These are phyloP conservation scores for Peniophora sp. DNA, from an alignment of 1,284 basidiomycete species.

Conservation along the genomic window DNA sequence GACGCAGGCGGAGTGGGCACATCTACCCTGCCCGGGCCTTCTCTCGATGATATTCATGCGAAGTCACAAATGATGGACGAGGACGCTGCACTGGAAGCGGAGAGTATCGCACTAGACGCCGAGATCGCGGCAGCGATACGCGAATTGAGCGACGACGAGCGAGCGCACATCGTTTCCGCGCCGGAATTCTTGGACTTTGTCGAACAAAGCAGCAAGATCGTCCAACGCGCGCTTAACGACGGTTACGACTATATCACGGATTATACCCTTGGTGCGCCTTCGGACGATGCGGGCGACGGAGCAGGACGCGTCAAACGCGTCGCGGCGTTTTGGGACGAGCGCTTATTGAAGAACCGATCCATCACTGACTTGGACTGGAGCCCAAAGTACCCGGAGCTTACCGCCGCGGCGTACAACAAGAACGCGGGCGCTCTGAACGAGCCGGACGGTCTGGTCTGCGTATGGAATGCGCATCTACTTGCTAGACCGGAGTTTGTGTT, in stretches of 20 bases:
- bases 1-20: neutral
- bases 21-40: too few relatives aligned
- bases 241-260: slow-evolving; percentile 95
- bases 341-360: slow-evolving; percentile 84
- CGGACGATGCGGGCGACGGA: slow-evolving; percentile 51
- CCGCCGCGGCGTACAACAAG: slow-evolving; percentile 94
- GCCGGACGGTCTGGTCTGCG: slow-evolving; percentile 92
- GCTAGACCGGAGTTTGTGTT: slow-evolving; percentile 97
- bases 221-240: slow-evolving; percentile 94
- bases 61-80: slow-evolving; percentile 14
- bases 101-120: slow-evolving; percentile 69
- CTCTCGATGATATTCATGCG: too few relatives aligned
- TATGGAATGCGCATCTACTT: slow-evolving; percentile 94
- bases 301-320: slow-evolving; percentile 70
- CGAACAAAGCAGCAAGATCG: slow-evolving; percentile 90
- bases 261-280: slow-evolving; percentile 81
- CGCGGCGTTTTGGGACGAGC: slow-evolving; percentile 85
- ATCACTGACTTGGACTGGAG: slow-evolving; percentile 98
- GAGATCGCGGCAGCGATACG: slow-evolving; percentile 80
- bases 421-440: slow-evolving; percentile 87
- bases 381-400: slow-evolving; percentile 92
- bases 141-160: slow-evolving; percentile 82
- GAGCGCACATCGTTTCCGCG: slow-evolving; percentile 70
- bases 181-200: slow-evolving; percentile 92
- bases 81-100: slow-evolving; percentile 75